Evolutionary conservation across 768 basidiomycete genomes (phyloP), one percentile per base, ranked within the genome.

Genomic region (Lepiota subincarnata): DNA sequence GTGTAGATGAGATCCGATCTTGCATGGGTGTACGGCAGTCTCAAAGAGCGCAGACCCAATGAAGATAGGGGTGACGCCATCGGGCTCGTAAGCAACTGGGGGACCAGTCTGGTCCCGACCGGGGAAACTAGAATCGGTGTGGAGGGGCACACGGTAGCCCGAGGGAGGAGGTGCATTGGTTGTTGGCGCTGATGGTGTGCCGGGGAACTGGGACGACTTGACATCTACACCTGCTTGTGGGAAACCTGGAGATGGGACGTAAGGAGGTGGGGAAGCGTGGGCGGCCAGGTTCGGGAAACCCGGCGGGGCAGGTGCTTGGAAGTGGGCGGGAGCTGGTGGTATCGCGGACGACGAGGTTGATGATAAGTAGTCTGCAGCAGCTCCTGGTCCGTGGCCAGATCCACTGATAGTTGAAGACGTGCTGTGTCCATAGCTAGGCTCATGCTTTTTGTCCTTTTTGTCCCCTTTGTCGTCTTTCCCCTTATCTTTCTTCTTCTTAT

Each of bases 1-100:
- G n/a, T 66, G 62, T n/a, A 87, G 78, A 57, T 75, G 66, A 8
- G 84, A 81, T 0, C 73, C 81, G 60, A 92, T 80, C 73, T 92
- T 93, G 79, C 90, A 92, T 3, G 90, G 90, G 55, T 92, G 89
- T 2, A 91, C 86, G 0, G 83, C 81, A 56, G 73, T 70, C 51
- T 71, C 73, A 63, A 90, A 73, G 42, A 91, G 69, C 10, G 88
- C 90, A 4, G 86, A 87, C 12, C 89, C 90, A 28, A 93, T 59
- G 69, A 76, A 93, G 55, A 91, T 64, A 4, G 84, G 84, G 1
- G 78, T 76, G 20, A 59, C 55, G 1, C 81, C 80, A 60, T 86
- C 81, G 1, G 71, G 65, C 61, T 92, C 88, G 35, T 66, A 60
- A 60, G 77, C 80, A 1, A 81, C 76, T 0, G 87, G 78, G 1